These are phyloP conservation scores for Aureobasidium pullulans DNA, from an alignment of 2,329 filamentous ascomycete genomes.

Conservation along the genomic window DNA sequence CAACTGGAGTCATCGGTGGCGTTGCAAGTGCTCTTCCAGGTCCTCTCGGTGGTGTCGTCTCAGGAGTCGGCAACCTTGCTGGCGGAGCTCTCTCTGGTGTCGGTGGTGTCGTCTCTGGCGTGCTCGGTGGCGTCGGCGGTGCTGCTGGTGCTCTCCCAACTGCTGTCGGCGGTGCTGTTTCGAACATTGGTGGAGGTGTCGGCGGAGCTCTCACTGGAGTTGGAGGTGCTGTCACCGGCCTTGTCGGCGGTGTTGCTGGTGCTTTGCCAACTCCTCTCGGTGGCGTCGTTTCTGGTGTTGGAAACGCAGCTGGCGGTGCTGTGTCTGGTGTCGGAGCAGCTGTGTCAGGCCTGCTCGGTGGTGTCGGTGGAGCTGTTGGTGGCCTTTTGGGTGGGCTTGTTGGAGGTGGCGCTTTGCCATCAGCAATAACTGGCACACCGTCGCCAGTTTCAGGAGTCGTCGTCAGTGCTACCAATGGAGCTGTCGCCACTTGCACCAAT, in stretches of 20 bases:
- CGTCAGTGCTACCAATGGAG: conserved; percentile 6
- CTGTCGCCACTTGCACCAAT: conserved; percentile 9
- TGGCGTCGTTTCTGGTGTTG: conserved; percentile 1
- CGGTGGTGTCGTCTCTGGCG: neutral
- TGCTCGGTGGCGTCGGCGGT: neutral
- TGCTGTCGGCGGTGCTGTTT: neutral
- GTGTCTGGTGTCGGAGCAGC: neutral
- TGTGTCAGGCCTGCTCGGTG: neutral
- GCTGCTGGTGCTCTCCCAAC: neutral
- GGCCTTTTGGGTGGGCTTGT: neutral
- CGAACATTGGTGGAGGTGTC: neutral
- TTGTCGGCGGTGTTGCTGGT: neutral
- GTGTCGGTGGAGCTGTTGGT: neutral
- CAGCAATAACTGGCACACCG: neutral
- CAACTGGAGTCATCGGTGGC: neutral
- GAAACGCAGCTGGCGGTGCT: neutral
- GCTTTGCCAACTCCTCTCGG: neutral
- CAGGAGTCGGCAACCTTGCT: neutral
- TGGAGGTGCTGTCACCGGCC: neutral
- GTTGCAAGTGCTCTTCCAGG: neutral
- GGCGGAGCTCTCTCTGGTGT: neutral
- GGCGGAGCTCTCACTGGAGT: neutral
- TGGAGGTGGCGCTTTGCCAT: conserved; percentile 10
- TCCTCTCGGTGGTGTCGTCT: neutral
- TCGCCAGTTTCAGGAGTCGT: conserved; percentile 6